A percentile compares a stretch with the other conserved stretches of the same genome.
Conservation (phyloP, 2,329 filamentous ascomycete genomes). For the Grosmannia clavigera region DNA sequence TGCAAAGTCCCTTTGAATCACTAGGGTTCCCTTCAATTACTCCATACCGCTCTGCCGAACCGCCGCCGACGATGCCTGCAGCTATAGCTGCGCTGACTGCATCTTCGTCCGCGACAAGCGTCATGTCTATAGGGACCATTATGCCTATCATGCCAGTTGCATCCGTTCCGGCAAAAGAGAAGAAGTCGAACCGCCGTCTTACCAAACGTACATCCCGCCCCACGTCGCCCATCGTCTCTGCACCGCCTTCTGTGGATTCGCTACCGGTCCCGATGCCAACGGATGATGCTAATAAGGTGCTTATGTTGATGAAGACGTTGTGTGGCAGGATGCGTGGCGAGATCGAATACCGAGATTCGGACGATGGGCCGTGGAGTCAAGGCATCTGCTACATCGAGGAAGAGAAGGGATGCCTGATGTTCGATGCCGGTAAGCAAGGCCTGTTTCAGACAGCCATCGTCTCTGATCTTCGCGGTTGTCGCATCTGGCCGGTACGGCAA, state of each 20-base stretch:
- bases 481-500: conserved; percentile 44
- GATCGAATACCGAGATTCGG: conserved; percentile 56
- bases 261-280: conserved; percentile 47
- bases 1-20: conserved; percentile 30
- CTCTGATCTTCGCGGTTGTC: conserved; percentile 63
- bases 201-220: conserved; percentile 45
- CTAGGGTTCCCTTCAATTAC: conserved; percentile 26
- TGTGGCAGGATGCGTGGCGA: conserved; percentile 72
- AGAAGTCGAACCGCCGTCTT: conserved; percentile 36
- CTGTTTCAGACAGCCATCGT: conserved; percentile 55
- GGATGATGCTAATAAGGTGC: conserved; percentile 57
- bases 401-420: conserved; percentile 61
- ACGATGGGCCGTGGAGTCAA: conserved; percentile 49
- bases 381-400: conserved; percentile 73
- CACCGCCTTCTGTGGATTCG: conserved; percentile 46
- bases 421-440: conserved; percentile 55
- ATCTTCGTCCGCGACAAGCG: conserved; percentile 7
- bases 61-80: conserved; percentile 19
- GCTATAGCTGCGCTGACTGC: conserved; percentile 1
- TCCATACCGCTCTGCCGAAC: conserved; percentile 21
- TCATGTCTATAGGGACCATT: background rate
- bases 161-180: conserved; percentile 21
- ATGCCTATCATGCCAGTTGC: background rate
- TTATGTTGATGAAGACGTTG: conserved; percentile 64
- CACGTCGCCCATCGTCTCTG: conserved; percentile 41